Evolutionary conservation across 2,329 filamentous ascomycete genomes (phyloP).

Genomic region (Paraconiothyrium sp.): DNA sequence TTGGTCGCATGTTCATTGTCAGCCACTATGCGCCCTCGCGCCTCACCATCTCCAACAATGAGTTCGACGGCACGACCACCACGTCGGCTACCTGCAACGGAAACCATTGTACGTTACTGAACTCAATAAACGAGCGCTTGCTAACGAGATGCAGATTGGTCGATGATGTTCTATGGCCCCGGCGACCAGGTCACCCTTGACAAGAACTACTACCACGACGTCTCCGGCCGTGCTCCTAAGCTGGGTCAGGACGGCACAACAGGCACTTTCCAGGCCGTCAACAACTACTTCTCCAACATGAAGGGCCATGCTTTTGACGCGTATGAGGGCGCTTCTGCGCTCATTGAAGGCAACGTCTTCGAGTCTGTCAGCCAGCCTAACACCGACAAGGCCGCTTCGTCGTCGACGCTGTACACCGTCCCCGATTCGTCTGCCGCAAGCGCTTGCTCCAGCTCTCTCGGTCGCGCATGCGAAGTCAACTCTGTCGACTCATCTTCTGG

Average conservation of each 20-base stretch:
- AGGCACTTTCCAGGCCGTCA: slow-evolving; percentile 22
- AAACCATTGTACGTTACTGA: slow-evolving; percentile 55
- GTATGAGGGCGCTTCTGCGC: slow-evolving; percentile 6
- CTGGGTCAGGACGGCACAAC: slow-evolving; percentile 16
- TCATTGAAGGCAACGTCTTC: slow-evolving; percentile 26
- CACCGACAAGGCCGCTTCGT: slow-evolving; percentile 5
- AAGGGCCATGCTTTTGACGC: slow-evolving; percentile 24
- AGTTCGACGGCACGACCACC: slow-evolving; percentile 64
- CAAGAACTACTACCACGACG: slow-evolving; percentile 28
- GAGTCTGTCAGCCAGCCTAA: slow-evolving; percentile 16
- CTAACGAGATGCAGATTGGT: slow-evolving; percentile 53
- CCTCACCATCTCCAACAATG: slow-evolving; percentile 68
- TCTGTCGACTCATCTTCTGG: slow-evolving; percentile 32
- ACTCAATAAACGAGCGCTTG: too few species aligned
- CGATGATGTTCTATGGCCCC: slow-evolving; percentile 24
- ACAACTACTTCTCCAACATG: slow-evolving; percentile 26
- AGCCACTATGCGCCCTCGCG: slow-evolving; percentile 47
- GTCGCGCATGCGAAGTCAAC: slow-evolving; percentile 32
- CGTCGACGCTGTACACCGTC: neutral
- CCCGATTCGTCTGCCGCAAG: slow-evolving; percentile 11
- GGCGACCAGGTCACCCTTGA: slow-evolving; percentile 26
- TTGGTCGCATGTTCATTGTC: slow-evolving; percentile 58
- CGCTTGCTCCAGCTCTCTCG: slow-evolving; percentile 15
- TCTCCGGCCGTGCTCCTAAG: slow-evolving; percentile 21
- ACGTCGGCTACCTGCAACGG: slow-evolving; percentile 68